These are phyloP conservation scores for Colletotrichum australisinense DNA, from an alignment of 2,329 filamentous ascomycete species.

Conservation along the genomic window DNA sequence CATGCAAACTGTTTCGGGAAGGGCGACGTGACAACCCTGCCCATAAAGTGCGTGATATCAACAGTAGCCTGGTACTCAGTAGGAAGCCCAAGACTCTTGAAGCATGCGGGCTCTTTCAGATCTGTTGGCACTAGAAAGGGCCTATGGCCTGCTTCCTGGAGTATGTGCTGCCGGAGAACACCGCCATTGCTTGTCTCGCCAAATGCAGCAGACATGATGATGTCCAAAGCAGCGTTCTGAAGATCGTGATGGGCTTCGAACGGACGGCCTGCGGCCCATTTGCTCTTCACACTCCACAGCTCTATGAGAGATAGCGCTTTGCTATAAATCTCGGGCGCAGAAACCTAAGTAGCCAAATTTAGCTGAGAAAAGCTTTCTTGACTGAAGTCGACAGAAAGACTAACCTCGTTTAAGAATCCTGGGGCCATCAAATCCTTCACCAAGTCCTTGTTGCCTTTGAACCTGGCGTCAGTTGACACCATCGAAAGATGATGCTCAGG, in stretches of 20 bases:
- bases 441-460: slow-evolving; percentile 47
- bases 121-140: no score
- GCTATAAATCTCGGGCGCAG: slow-evolving; percentile 48
- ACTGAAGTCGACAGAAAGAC: neutral
- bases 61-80: no score
- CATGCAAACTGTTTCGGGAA: no score
- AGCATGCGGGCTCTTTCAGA: no score
- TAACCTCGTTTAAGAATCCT: slow-evolving; percentile 44
- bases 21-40: no score
- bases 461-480: slow-evolving; percentile 44
- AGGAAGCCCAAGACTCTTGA: no score
- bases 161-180: slow-evolving; percentile 39
- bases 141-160: slow-evolving; percentile 2
- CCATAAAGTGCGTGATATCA: no score
- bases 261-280: slow-evolving; percentile 41
- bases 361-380: neutral
- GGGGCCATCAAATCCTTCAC: slow-evolving; percentile 52
- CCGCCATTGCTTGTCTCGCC: no score
- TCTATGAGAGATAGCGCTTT: slow-evolving; percentile 44
- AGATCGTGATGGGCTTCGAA: slow-evolving; percentile 48
- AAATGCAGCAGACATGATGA: slow-evolving; percentile 49
- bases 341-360: slow-evolving; percentile 40
- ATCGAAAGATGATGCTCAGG: slow-evolving; percentile 48
- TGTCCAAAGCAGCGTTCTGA: slow-evolving; percentile 46
- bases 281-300: slow-evolving; percentile 48